Evolutionary conservation across 352 stramenopile species (phyloP), one percentile per base, ranked within the genome.

Genomic region (Phytopythium sindhum): DNA sequence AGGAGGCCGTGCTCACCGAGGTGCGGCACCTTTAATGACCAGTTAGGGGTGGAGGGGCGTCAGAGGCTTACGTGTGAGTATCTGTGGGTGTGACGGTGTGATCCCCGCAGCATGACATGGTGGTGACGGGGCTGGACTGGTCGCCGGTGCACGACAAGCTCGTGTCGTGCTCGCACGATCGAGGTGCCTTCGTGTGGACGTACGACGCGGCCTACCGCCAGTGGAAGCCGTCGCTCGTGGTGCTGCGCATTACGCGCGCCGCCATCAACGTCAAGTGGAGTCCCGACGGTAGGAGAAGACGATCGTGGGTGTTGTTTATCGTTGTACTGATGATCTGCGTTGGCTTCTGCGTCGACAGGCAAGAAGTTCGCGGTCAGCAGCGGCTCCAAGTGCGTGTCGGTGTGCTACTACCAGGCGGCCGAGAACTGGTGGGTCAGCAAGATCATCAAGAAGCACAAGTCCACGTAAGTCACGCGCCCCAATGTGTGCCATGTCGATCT

Each of bases 361-460:
- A 87, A 86, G 21, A 98, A 98, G 73, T 98, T 98, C 73, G 95
- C 95, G 4, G 93, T 98, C 33, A 92, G 84, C 26, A 97, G 88
- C 60, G 89, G 91, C 37, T 81, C 90, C 65, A 98, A 98, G 74
- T 96, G 88, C 64, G 90, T 98, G 26, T 94, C 94, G 0, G 90
- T 98, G 50, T 98, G 93, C 68, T 94, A 90, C 65, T 98, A 98
- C 67, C 89, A 98, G 71, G 78, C 77, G 37, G 68, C 78, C 9
- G 91, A 97, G 67, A 95, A 98, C 74, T 98, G 94, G 94, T 98
- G 95, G 92, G 86, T 98, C 59, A 93, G 81, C 65, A 98, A 98
- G 80, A 96, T 98, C 70, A 97, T 98, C 76, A 98, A 98, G 75
- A 97, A 97, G 68, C 91, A 98, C 82, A 98, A 98, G 80, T 97